These are phyloP conservation scores for Gyromitra esculenta DNA, from an alignment of 2,329 filamentous ascomycete genomes.

Conservation along the genomic window DNA sequence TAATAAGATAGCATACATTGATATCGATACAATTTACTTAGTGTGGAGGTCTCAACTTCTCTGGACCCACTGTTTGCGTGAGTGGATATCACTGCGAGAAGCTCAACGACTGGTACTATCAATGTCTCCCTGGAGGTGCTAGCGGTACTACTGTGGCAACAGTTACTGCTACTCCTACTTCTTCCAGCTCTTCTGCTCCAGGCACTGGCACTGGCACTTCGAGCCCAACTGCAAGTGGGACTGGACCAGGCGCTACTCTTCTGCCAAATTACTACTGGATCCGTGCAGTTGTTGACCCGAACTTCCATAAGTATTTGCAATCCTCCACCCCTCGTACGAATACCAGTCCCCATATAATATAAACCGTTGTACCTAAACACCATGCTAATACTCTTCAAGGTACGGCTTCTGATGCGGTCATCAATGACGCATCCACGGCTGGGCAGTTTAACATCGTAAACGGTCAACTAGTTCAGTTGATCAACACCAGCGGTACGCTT, in stretches of 20 bases:
- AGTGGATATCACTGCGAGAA: constrained; percentile 58
- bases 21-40: background rate
- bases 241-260: constrained; percentile 63
- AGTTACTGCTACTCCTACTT: constrained; percentile 29
- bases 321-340: constrained; percentile 61
- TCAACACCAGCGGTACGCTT: constrained; percentile 59
- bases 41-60: constrained; percentile 58
- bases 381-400: constrained; percentile 53
- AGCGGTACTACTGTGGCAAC: background rate
- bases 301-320: constrained; percentile 69
- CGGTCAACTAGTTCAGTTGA: constrained; percentile 68
- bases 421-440: constrained; percentile 66
- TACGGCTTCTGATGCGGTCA: constrained; percentile 64
- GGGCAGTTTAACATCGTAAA: constrained; percentile 69
- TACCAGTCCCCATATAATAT: constrained; percentile 65
- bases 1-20: background rate
- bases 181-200: constrained; percentile 50
- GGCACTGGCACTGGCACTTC: constrained; percentile 49
- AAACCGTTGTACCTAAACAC: constrained; percentile 60
- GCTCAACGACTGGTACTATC: constrained; percentile 52
- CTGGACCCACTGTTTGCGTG: constrained; percentile 58
- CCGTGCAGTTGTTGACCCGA: constrained; percentile 68
- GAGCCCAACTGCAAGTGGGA: constrained; percentile 55
- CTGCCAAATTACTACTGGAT: constrained; percentile 68
- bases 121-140: constrained; percentile 46